phyloP scores from a whole-genome alignment of 176 grass and related monocot species.

The Carex pumila region DNA sequence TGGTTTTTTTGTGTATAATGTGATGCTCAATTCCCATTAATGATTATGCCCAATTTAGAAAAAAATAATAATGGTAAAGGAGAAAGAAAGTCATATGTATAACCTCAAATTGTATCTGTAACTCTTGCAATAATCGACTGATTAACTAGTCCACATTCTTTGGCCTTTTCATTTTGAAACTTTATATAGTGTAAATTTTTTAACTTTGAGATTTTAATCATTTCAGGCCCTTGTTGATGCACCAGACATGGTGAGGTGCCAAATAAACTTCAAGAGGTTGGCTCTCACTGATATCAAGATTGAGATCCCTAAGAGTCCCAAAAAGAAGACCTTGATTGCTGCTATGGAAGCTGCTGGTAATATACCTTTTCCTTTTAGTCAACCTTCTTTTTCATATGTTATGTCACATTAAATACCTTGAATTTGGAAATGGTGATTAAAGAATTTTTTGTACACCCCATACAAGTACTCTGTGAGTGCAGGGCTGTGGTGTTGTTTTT shows the following conservation, averaged over 20 bases:
- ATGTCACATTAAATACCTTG: not conserved
- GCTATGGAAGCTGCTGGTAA: constrained; percentile 41
- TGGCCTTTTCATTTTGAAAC: not conserved
- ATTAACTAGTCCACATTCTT: not conserved
- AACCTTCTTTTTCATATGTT: not conserved
- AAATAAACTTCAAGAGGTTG: constrained; percentile 46
- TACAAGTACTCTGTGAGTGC: not conserved
- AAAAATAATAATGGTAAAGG: not conserved
- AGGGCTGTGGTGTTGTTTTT: no score
- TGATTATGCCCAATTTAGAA: not conserved
- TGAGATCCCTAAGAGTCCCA: constrained; percentile 32
- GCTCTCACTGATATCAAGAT: constrained; percentile 41
- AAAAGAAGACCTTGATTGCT: constrained; percentile 31
- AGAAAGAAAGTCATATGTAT: not conserved
- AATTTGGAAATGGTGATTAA: not conserved
- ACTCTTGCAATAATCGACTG: not conserved
- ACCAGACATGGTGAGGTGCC: constrained; percentile 31
- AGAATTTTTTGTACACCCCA: not conserved
- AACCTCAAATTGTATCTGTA: not conserved
- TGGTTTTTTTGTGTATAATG: not conserved
- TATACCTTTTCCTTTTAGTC: not conserved
- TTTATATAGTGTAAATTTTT: not conserved
- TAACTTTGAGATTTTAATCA: not conserved
- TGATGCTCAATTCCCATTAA: not conserved
- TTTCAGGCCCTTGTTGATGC: constrained; percentile 39